Evolutionary conservation across 2,329 filamentous ascomycete genomes (phyloP).

Genomic region (Escovopsis sp.): DNA sequence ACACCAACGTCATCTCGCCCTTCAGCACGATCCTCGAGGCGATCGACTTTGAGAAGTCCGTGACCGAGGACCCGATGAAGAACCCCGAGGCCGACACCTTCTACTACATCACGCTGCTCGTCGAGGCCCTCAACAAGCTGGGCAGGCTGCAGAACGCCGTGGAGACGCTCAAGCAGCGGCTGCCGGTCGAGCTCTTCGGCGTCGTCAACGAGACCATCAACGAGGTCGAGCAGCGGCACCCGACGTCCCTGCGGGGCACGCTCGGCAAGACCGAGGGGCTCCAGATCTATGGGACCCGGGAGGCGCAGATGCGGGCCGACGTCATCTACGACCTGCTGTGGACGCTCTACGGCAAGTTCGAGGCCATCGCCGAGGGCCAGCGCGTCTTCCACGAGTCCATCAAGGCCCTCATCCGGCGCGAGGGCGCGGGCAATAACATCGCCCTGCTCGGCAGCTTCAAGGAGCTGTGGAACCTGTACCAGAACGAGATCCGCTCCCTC

Average conservation of each 20-base stretch:
- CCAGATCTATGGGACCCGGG: slow-evolving; percentile 48
- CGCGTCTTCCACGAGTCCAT: slow-evolving; percentile 88
- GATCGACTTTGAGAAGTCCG: slow-evolving; percentile 42
- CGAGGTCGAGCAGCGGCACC: slow-evolving; percentile 84
- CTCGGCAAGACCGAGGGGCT: slow-evolving; percentile 38
- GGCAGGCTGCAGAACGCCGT: slow-evolving; percentile 73
- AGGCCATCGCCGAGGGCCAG: slow-evolving; percentile 91
- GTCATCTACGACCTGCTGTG: slow-evolving; percentile 85
- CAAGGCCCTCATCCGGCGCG: slow-evolving; percentile 68
- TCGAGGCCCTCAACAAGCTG: slow-evolving; percentile 83
- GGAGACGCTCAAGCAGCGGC: slow-evolving; percentile 77
- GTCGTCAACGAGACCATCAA: slow-evolving; percentile 91
- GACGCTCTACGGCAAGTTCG: slow-evolving; percentile 91
- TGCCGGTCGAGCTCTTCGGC: slow-evolving; percentile 85
- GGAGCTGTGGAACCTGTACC: slow-evolving; percentile 93
- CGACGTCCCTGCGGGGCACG: slow-evolving; percentile 57
- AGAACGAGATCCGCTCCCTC: slow-evolving; percentile 90
- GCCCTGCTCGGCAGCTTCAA: slow-evolving; percentile 77
- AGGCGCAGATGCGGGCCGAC: slow-evolving; percentile 63
- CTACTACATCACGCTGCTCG: slow-evolving; percentile 72
- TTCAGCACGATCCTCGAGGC: slow-evolving; percentile 45
- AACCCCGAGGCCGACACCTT: slow-evolving; percentile 95
- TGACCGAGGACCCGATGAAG: slow-evolving; percentile 76
- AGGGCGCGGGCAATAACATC: slow-evolving; percentile 49
- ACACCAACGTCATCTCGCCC: slow-evolving; percentile 30